These are phyloP conservation scores for Bocquillonia castaneifolia DNA, from an alignment of 441 rosid genomes.

Conservation along the genomic window DNA sequence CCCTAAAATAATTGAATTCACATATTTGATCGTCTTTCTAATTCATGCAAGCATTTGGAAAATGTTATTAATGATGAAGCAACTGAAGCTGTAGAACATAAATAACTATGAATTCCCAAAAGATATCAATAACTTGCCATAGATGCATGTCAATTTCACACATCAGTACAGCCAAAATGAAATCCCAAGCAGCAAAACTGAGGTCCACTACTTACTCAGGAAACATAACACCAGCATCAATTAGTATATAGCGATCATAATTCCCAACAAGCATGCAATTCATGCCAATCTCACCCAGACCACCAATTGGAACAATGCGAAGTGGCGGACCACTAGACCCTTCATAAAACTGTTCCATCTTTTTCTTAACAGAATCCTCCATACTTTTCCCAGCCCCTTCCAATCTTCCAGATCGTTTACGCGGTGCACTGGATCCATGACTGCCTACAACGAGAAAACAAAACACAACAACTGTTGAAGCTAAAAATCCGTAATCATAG, in stretches of 20 bases:
- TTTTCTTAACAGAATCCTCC: conserved; percentile 94
- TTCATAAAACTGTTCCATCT: conserved; percentile 94
- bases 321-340: conserved; percentile 89
- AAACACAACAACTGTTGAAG: not conserved
- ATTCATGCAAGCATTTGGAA: not conserved
- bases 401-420: conserved; percentile 44
- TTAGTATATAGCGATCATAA: conserved; percentile 80
- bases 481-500: not conserved
- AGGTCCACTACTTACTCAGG: conserved; percentile 66
- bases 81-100: not conserved
- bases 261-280: conserved; percentile 99
- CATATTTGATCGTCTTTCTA: not conserved
- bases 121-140: not conserved
- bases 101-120: not conserved
- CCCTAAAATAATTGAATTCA: not conserved
- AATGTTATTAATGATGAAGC: not conserved
- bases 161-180: conserved; percentile 1
- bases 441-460: conserved; percentile 31
- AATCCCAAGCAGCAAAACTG: not conserved
- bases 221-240: conserved; percentile 94
- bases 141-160: not conserved
- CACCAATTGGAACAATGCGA: conserved; percentile 92
- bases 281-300: conserved; percentile 98
- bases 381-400: conserved; percentile 87
- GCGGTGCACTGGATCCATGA: conserved; percentile 42